Evolutionary conservation across 1,284 basidiomycete genomes (phyloP).

Genomic region (Leccinum proliferum): DNA sequence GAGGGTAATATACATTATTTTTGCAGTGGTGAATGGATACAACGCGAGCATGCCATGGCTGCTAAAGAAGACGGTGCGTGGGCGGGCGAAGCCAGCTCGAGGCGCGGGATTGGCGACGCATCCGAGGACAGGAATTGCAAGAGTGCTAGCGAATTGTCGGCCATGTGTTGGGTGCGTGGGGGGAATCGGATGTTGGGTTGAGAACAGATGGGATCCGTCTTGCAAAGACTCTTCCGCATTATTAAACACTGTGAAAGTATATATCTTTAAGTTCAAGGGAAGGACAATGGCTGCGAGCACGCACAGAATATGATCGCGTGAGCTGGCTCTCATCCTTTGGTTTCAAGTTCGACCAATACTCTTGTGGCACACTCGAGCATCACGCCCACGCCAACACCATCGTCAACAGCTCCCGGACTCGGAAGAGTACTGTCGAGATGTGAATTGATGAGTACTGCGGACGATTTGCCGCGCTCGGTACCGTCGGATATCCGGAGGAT

Average conservation of each 20-base stretch:
- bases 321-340: constrained; percentile 67
- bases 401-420: constrained; percentile 85
- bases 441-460: constrained; percentile 85
- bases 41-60: constrained; percentile 66
- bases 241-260: constrained; percentile 73
- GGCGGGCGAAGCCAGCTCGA: constrained; percentile 51
- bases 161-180: constrained; percentile 87
- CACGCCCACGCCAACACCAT: constrained; percentile 82
- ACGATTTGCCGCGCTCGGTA: constrained; percentile 64
- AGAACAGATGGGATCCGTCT: constrained; percentile 91
- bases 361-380: constrained; percentile 84
- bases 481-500: constrained; percentile 86
- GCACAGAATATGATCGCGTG: constrained; percentile 83
- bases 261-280: neutral
- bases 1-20: constrained; percentile 59
- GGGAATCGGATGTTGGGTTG: constrained; percentile 78
- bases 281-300: constrained; percentile 21
- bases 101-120: constrained; percentile 57
- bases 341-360: constrained; percentile 60
- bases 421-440: constrained; percentile 86
- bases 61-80: constrained; percentile 74
- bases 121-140: constrained; percentile 73
- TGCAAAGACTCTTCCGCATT: constrained; percentile 94
- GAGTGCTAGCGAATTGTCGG: constrained; percentile 83
- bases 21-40: constrained; percentile 71